Base-by-base conservation (phyloP, 306 rosid genomes). In the Malus sieversii region DNA sequence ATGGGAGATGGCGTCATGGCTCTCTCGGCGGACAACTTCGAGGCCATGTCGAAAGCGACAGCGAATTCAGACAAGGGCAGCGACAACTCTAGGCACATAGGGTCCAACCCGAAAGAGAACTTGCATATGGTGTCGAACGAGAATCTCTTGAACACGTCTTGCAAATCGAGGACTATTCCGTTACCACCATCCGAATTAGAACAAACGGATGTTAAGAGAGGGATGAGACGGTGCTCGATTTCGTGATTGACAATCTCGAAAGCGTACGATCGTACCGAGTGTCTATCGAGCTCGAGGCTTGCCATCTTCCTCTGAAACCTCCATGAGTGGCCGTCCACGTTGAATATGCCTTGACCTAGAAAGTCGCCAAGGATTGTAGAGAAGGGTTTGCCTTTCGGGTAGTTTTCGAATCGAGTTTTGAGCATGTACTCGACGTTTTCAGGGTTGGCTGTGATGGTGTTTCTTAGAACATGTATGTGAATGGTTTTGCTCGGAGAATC, bases 81-180 rank as follows among this genome's bases (percentile, higher is more conserved):
- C 0, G 97, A 89, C 25, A 72, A 60, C 69, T 86, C 96, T 1
- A 93, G 72, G 35, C 96, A 85, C 85, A 42, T 86, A 18, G 93
- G 95, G 79, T 93, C 98, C 71, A 90, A 72, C 4, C 97, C 98
- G 27, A 93, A 91, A 13, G 97, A 91, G 82, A 93, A 85, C 73
- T 81, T 77, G 58, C 97, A 91, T 45, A 93, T 85, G 55, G 80
- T 40, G 53, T 93, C 93, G 23, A 93, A 93, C 1, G 97, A 80
- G 77, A 91, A 91, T 80, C 96, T 78, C 55, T 73, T 69, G 42
- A 91, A 93, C 66, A 93, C 87, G 3, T 91, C 98, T 44, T 93
- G 98, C 51, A 93, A 83, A 64, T 93, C 93, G 74, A 88, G 74
- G 20, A 83, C 85, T 19, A 6, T 38, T 9, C 9, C 25, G 16